phyloP scores from a whole-genome alignment of 371 early-diverging fungal species.

The Mucor plumbeus region DNA sequence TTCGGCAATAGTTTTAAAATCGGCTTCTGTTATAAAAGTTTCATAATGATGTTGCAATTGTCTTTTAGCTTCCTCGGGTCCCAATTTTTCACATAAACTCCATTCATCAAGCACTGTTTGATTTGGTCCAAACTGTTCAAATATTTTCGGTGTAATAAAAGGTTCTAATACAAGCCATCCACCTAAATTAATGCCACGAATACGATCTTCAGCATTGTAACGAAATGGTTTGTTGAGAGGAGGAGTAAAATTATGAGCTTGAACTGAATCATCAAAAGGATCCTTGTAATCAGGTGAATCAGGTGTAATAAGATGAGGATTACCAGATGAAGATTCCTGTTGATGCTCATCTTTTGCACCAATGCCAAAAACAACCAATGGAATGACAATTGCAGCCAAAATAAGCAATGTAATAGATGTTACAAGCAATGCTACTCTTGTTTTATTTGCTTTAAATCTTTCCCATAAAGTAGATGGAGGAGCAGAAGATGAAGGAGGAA shows the following conservation, averaged over 20 bases:
- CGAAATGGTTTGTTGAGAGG: constrained; percentile 58
- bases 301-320: constrained; percentile 9
- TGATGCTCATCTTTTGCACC: constrained; percentile 10
- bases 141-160: constrained; percentile 73
- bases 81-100: constrained; percentile 62
- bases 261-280: constrained; percentile 40
- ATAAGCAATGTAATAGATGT: constrained; percentile 5
- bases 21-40: constrained; percentile 72
- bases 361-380: constrained; percentile 9
- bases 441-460: constrained; percentile 2
- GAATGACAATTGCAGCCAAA: constrained; percentile 13
- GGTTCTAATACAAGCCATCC: constrained; percentile 79
- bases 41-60: constrained; percentile 66
- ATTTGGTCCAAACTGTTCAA: constrained; percentile 50
- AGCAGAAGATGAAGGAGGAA: not conserved
- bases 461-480: constrained; percentile 8
- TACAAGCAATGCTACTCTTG: constrained; percentile 10
- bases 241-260: constrained; percentile 47
- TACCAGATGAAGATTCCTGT: not conserved
- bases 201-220: constrained; percentile 54
- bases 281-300: constrained; percentile 22
- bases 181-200: constrained; percentile 78
- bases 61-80: constrained; percentile 57
- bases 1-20: constrained; percentile 64
- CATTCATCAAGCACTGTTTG: constrained; percentile 65